These are phyloP conservation scores for Metarhizium brunneum DNA, from an alignment of 2,329 filamentous ascomycete genomes.

Conservation along the genomic window DNA sequence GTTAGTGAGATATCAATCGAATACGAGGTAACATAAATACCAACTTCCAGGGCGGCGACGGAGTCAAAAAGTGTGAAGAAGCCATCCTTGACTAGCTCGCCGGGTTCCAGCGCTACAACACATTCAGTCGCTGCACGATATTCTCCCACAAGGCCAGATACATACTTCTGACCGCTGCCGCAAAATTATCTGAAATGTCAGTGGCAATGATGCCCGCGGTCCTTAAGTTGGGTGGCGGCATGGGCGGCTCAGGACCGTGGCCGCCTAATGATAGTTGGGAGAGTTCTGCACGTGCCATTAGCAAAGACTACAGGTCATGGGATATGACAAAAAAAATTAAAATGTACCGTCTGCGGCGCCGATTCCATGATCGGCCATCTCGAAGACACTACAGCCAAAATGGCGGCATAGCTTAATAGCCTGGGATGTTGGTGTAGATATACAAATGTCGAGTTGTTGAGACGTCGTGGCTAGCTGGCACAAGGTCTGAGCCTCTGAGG, in stretches of 20 bases:
- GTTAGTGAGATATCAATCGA: neutral
- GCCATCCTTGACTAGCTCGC: conserved; percentile 87
- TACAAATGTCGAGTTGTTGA: neutral
- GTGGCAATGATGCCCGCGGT: conserved; percentile 42
- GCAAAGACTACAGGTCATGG: conserved; percentile 8
- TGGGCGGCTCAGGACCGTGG: conserved; percentile 16
- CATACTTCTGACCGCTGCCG: conserved; percentile 43
- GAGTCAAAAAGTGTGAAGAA: conserved; percentile 91
- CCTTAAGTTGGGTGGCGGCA: conserved; percentile 30
- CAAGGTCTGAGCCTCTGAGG: neutral
- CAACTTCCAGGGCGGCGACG: conserved; percentile 73
- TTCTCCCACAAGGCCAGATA: conserved; percentile 3
- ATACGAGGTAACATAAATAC: conserved; percentile 6
- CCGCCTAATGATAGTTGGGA: conserved; percentile 29
- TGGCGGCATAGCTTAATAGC: conserved; percentile 5
- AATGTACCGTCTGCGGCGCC: conserved; percentile 25
- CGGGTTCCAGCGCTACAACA: conserved; percentile 59
- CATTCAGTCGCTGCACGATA: conserved; percentile 6
- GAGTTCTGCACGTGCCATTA: conserved; percentile 26
- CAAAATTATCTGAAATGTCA: conserved; percentile 51
- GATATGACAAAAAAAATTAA: neutral
- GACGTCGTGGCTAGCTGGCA: neutral
- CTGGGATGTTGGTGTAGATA: neutral
- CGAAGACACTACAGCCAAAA: conserved; percentile 3
- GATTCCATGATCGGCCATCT: conserved; percentile 26